Percentiles rank a stretch among this genome's conserved stretches.
Conservation (phyloP, 352 stramenopile species). For the Salisapilia sapeloensis region DNA sequence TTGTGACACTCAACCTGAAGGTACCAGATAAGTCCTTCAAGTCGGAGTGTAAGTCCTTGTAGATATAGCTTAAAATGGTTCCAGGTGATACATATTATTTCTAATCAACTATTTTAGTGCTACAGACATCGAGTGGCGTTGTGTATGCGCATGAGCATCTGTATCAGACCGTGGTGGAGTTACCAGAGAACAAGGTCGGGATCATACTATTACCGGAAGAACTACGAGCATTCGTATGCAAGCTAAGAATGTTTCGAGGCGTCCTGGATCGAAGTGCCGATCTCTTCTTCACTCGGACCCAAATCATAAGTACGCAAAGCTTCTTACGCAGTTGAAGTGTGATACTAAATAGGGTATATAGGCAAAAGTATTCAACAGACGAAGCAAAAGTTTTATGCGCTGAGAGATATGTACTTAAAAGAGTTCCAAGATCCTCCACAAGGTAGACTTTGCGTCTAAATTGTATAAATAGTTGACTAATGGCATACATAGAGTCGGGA, state of each 20-base stretch:
- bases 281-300: conserved; percentile 45
- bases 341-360: conserved; percentile 2
- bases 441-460: background rate
- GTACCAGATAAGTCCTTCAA: background rate
- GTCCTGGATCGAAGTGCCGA: conserved; percentile 15
- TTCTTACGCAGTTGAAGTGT: background rate
- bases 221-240: conserved; percentile 32
- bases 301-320: conserved; percentile 30
- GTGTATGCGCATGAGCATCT: conserved; percentile 47
- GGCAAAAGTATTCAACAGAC: conserved; percentile 42
- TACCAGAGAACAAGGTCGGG: conserved; percentile 36
- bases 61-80: background rate
- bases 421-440: conserved; percentile 11
- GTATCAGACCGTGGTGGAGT: conserved; percentile 38
- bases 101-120: conserved; percentile 6
- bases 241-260: conserved; percentile 38
- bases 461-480: background rate
- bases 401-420: conserved; percentile 42
- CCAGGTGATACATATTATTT: background rate
- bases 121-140: conserved; percentile 13
- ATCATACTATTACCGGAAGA: conserved; percentile 54
- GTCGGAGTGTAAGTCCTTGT: background rate
- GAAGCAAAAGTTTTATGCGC: conserved; percentile 51
- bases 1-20: conserved; percentile 16
- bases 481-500: no score